Conservation (phyloP, 2,329 filamentous ascomycete species). For the Hypomyces perniciosus region DNA sequence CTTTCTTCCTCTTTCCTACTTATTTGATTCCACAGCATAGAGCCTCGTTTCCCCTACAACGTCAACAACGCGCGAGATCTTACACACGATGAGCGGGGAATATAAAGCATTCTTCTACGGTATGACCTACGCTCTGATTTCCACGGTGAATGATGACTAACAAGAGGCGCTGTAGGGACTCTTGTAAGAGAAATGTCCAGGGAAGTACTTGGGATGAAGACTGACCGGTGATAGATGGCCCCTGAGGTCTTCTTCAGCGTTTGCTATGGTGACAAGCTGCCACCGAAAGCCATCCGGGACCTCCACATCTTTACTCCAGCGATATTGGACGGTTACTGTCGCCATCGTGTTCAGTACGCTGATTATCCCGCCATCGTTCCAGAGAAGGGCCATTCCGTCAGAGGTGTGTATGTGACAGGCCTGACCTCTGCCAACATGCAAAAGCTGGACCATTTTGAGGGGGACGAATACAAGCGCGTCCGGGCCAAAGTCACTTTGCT, state of each 20-base stretch:
- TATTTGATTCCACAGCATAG: not conserved
- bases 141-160: not conserved
- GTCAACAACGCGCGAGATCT: not conserved
- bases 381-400: slow-evolving; percentile 51
- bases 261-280: slow-evolving; percentile 56
- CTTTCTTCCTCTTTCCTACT: no score
- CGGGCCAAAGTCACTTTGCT: slow-evolving; percentile 48
- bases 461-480: slow-evolving; percentile 60
- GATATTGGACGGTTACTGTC: slow-evolving; percentile 65
- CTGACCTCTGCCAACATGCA: slow-evolving; percentile 70
- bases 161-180: not conserved
- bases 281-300: slow-evolving; percentile 43
- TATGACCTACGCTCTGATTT: slow-evolving; percentile 20
- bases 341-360: slow-evolving; percentile 58
- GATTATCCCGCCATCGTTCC: slow-evolving; percentile 79
- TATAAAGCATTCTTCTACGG: slow-evolving; percentile 54
- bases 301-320: slow-evolving; percentile 66
- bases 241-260: slow-evolving; percentile 80
- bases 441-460: slow-evolving; percentile 79
- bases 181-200: not conserved
- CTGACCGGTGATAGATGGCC: slow-evolving; percentile 56
- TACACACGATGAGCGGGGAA: slow-evolving; percentile 34
- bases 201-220: not conserved
- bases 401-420: slow-evolving; percentile 71
- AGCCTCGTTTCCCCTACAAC: not conserved